phyloP scores from a whole-genome alignment of 148 eudicot species.

The Amaranthus palmeri region DNA sequence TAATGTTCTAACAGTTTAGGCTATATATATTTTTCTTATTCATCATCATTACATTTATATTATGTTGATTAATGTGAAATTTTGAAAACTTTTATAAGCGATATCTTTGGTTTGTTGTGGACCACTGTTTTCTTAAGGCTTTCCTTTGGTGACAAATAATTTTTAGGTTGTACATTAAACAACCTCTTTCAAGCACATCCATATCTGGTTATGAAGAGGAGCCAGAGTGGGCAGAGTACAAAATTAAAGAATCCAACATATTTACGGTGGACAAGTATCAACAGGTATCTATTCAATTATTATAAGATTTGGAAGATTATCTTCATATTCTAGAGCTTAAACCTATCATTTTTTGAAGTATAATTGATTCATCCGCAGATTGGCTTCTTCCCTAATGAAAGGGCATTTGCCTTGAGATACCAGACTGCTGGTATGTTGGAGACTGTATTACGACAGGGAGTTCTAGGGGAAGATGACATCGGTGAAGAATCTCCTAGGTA shows the following conservation, averaged over 20 bases:
- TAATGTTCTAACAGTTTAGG: neutral
- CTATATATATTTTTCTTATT: neutral
- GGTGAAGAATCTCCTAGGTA: conserved; percentile 93
- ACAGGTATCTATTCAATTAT: conserved; percentile 49
- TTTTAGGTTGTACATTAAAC: conserved; percentile 77
- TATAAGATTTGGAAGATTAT: neutral
- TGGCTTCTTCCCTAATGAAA: conserved; percentile 72
- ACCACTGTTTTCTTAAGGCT: conserved; percentile 6
- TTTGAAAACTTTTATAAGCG: neutral
- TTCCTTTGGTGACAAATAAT: conserved; percentile 1
- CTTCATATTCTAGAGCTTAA: neutral
- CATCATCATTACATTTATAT: too few relatives aligned
- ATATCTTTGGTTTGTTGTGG: neutral
- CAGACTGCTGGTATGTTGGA: conserved; percentile 98
- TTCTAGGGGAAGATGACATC: conserved; percentile 92
- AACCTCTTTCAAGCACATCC: conserved; percentile 53
- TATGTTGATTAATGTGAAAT: neutral
- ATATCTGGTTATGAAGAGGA: conserved; percentile 45
- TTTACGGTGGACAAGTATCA: conserved; percentile 97
- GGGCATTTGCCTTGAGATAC: conserved; percentile 86
- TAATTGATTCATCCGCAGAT: conserved; percentile 74
- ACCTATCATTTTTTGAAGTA: conserved; percentile 23
- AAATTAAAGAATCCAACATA: conserved; percentile 94
- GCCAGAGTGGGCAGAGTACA: conserved; percentile 91
- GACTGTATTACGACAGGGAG: conserved; percentile 76